phyloP scores from a whole-genome alignment of 2,329 filamentous ascomycete genomes.

The Lachnellula suecica region DNA sequence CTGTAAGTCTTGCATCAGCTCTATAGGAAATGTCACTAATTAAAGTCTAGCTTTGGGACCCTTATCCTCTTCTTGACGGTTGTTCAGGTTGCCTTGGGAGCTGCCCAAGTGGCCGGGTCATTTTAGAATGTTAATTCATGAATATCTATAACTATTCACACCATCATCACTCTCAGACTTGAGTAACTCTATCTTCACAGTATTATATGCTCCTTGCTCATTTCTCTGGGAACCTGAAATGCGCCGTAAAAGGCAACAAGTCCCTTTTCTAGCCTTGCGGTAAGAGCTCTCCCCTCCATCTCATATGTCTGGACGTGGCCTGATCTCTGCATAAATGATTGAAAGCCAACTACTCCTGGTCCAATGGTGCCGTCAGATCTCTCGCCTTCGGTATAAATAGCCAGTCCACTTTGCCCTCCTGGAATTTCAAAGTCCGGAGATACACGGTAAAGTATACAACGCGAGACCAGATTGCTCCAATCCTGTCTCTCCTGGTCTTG shows the following conservation, averaged over 20 bases:
- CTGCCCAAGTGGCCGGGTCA: constrained; percentile 4
- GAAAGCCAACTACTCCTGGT: constrained; percentile 1
- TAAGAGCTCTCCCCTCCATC: constrained; percentile 3
- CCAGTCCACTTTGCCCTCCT: constrained; percentile 3
- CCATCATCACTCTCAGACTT: too few species aligned
- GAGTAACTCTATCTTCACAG: not conserved
- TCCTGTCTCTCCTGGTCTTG: not conserved
- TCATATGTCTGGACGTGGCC: constrained; percentile 3
- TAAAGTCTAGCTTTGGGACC: constrained; percentile 3
- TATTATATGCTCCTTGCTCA: constrained; percentile 6
- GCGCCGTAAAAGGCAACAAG: constrained; percentile 8
- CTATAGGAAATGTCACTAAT: not conserved
- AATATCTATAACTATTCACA: too few species aligned
- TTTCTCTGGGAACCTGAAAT: constrained; percentile 2
- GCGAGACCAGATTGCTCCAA: constrained; percentile 2
- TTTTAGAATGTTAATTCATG: too few species aligned
- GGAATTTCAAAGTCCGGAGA: constrained; percentile 1
- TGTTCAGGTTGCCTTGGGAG: constrained; percentile 1
- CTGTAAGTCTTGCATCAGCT: not conserved
- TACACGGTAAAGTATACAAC: constrained; percentile 3
- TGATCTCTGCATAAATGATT: constrained; percentile 6
- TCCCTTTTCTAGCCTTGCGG: constrained; percentile 2
- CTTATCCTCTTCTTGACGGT: constrained; percentile 4
- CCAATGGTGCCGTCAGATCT: constrained; percentile 1
- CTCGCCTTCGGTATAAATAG: constrained; percentile 1